Percentiles rank a stretch among this genome's conserved stretches.
These are phyloP conservation scores for Pseudomonodictys pantanalensis DNA, from an alignment of 495 filamentous ascomycete genomes.

Conservation along the genomic window DNA sequence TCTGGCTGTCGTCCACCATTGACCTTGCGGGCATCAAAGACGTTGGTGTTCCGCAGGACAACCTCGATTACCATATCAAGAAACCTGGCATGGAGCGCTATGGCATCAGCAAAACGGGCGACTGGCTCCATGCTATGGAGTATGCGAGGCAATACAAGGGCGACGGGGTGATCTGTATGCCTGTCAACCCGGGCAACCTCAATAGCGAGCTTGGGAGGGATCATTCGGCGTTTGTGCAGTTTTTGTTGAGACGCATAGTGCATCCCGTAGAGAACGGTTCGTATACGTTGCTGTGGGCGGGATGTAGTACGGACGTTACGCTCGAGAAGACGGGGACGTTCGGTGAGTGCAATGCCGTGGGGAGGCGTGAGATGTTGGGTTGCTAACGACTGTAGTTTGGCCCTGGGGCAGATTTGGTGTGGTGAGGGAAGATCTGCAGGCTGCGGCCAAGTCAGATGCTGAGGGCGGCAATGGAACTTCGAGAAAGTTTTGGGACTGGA, in stretches of 20 bases:
- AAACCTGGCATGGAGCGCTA: conserved; percentile 37
- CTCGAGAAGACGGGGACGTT: conserved; percentile 25
- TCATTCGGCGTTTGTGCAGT: no score
- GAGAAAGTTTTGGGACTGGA: conserved; percentile 41
- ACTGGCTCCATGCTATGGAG: conserved; percentile 41
- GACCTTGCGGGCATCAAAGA: conserved; percentile 22
- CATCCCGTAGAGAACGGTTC: neutral
- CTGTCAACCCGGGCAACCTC: conserved; percentile 37
- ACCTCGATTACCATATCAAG: conserved; percentile 5
- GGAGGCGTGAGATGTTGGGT: no score
- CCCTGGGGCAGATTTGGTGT: conserved; percentile 28
- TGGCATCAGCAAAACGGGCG: conserved; percentile 45
- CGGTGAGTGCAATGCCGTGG: no score
- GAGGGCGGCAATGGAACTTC: conserved; percentile 36
- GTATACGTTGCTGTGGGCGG: neutral
- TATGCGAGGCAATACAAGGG: conserved; percentile 36
- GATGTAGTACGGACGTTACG: neutral
- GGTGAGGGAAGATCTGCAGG: conserved; percentile 2
- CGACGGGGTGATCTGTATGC: conserved; percentile 39
- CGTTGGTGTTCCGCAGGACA: conserved; percentile 1
- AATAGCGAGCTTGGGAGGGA: no score
- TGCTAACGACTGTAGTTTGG: no score
- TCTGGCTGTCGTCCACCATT: conserved; percentile 41
- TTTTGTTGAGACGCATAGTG: neutral
- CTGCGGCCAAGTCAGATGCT: conserved; percentile 2